Percentiles rank a stretch among this genome's conserved stretches.
Evolutionary conservation across 2,329 filamentous ascomycete species (phyloP).

Genomic region (Didymella glomerata): DNA sequence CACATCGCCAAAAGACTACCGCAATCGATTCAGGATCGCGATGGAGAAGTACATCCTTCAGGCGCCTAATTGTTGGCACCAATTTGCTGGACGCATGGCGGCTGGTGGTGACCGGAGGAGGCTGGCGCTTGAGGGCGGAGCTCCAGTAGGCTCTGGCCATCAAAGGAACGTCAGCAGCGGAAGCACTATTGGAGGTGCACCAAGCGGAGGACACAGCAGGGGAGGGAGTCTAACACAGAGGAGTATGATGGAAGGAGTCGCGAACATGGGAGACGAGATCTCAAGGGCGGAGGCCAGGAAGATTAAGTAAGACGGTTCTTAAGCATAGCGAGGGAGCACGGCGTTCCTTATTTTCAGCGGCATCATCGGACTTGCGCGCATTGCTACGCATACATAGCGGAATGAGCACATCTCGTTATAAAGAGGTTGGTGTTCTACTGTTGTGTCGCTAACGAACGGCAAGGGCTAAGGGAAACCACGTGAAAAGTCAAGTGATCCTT

Average conservation of each 20-base stretch:
- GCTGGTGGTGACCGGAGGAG: conserved; percentile 30
- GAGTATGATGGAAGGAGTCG: conserved; percentile 2
- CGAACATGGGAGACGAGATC: conserved; percentile 15
- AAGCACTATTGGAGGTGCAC: conserved; percentile 18
- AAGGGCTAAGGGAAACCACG: conserved; percentile 3
- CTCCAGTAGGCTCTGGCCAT: conserved; percentile 22
- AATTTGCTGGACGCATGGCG: conserved; percentile 58
- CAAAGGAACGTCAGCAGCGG: conserved; percentile 28
- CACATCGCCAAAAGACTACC: conserved; percentile 97
- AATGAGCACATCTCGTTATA: conserved; percentile 5
- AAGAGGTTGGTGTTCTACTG: background rate
- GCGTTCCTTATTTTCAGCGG: conserved; percentile 4
- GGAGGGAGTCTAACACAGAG: conserved; percentile 12
- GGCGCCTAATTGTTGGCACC: conserved; percentile 78
- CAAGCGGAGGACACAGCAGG: conserved; percentile 16
- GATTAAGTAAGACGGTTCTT: conserved; percentile 15
- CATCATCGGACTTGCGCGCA: background rate
- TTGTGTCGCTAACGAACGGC: background rate
- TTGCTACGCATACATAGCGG: background rate
- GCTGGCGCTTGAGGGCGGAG: conserved; percentile 23
- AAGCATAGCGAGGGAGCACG: conserved; percentile 17
- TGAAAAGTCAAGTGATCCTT: conserved; percentile 1
- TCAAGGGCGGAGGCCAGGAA: conserved; percentile 16
- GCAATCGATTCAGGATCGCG: conserved; percentile 91
- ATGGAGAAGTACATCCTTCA: conserved; percentile 90